Percentiles rank a stretch among this genome's conserved stretches.
Conservation (phyloP, 2,329 filamentous ascomycete genomes). For the Curvularia sp. region DNA sequence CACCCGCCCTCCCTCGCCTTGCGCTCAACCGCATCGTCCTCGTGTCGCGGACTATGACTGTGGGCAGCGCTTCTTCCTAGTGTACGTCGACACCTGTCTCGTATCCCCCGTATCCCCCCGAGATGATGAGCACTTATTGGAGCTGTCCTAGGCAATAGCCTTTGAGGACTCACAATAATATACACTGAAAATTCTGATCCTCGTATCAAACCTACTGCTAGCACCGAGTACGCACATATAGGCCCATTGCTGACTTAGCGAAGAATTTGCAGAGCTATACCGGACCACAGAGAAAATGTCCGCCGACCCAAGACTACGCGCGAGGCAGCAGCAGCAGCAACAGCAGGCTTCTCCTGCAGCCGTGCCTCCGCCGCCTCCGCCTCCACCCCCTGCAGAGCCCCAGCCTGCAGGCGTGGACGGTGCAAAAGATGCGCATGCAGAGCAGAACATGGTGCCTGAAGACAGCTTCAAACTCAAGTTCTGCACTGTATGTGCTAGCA, state of each 20-base stretch:
- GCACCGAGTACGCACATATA: constrained; percentile 6
- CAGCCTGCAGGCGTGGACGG: constrained; percentile 44
- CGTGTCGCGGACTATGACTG: constrained; percentile 12
- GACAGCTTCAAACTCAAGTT: constrained; percentile 88
- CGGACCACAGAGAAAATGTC: constrained; percentile 40
- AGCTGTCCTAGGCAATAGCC: constrained; percentile 71
- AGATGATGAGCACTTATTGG: constrained; percentile 73
- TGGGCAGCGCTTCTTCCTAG: not conserved
- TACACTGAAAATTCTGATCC: constrained; percentile 53
- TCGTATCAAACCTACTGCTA: constrained; percentile 25
- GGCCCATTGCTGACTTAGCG: constrained; percentile 32
- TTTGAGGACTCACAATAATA: constrained; percentile 59
- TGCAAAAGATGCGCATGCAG: constrained; percentile 34
- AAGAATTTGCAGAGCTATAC: constrained; percentile 34
- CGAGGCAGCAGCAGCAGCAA: constrained; percentile 49
- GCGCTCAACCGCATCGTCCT: constrained; percentile 6
- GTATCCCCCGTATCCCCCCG: constrained; percentile 11
- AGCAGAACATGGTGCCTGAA: constrained; percentile 42
- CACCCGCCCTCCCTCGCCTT: not conserved
- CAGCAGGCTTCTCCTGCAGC: constrained; percentile 56
- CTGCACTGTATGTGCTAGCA: constrained; percentile 98
- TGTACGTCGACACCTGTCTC: constrained; percentile 22
- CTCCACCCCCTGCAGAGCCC: constrained; percentile 49
- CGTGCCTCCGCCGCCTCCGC: constrained; percentile 59
- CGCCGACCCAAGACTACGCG: constrained; percentile 58